phyloP scores from a whole-genome alignment of 768 basidiomycete species.

The Goffeauzyma gilvescens region DNA sequence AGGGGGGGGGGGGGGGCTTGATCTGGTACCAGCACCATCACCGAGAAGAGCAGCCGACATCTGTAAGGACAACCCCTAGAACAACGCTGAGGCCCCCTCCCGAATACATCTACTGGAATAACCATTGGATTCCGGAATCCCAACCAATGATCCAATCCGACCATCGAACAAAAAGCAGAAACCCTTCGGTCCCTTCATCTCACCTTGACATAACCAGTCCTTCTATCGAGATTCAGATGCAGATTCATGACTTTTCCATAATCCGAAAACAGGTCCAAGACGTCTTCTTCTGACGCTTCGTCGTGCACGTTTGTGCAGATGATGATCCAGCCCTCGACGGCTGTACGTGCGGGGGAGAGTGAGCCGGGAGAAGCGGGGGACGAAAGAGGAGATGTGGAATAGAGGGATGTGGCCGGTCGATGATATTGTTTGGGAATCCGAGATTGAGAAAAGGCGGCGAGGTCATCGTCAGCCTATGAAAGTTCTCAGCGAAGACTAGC shows the following conservation, averaged over 20 bases:
- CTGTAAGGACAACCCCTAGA: no score
- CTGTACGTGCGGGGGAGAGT: slow-evolving; percentile 36
- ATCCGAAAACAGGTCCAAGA: slow-evolving; percentile 88
- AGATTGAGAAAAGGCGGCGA: background rate
- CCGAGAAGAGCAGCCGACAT: no score
- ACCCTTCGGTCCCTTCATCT: no score
- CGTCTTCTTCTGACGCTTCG: slow-evolving; percentile 92
- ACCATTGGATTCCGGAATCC: background rate
- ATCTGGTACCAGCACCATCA: no score
- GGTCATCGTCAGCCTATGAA: no score
- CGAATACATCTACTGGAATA: background rate
- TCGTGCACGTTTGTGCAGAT: slow-evolving; percentile 92
- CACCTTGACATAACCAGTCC: slow-evolving; percentile 98
- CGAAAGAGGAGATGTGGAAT: slow-evolving; percentile 5
- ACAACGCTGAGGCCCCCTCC: background rate
- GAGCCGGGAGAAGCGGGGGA: slow-evolving; percentile 1
- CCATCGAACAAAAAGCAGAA: no score
- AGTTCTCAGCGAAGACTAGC: no score
- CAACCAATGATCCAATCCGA: background rate
- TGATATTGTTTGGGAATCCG: slow-evolving; percentile 4
- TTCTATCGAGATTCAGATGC: slow-evolving; percentile 84
- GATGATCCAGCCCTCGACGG: slow-evolving; percentile 98
- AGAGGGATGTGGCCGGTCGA: background rate
- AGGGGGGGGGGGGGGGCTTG: no score
- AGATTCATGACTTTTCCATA: slow-evolving; percentile 96